Evolutionary conservation across 495 filamentous ascomycete genomes (phyloP).

Genomic region (Baudoinia panamericana): DNA sequence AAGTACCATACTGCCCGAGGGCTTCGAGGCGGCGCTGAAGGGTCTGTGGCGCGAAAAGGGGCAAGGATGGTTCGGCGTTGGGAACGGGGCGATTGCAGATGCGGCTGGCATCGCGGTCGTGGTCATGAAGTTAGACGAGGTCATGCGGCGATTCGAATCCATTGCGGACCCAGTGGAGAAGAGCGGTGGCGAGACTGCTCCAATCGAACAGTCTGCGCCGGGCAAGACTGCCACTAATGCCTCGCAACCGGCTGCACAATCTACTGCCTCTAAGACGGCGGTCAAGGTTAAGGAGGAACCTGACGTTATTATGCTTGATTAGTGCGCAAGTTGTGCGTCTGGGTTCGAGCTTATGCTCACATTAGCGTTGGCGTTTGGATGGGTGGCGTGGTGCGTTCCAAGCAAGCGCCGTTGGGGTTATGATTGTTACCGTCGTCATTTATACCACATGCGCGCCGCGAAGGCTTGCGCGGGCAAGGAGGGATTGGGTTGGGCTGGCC

Average conservation of each 20-base stretch:
- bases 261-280: not conserved
- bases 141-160: slow-evolving; percentile 17
- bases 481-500: not conserved
- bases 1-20: slow-evolving; percentile 8
- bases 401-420: no score
- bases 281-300: slow-evolving; percentile 3
- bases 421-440: no score
- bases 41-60: slow-evolving; percentile 17
- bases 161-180: no score
- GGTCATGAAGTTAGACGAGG: slow-evolving; percentile 23
- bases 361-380: no score
- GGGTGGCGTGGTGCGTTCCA: no score
- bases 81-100: slow-evolving; percentile 24
- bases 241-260: no score
- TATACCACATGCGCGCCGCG: slow-evolving; percentile 3
- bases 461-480: slow-evolving; percentile 1
- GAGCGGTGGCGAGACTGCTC: not conserved
- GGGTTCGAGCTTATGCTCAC: slow-evolving; percentile 1
- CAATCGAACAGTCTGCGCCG: not conserved
- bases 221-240: not conserved
- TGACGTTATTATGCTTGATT: slow-evolving; percentile 12
- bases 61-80: slow-evolving; percentile 26
- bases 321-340: not conserved
- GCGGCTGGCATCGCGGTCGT: slow-evolving; percentile 19
- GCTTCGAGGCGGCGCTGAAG: slow-evolving; percentile 15